Percentiles rank a stretch among this genome's conserved stretches.
Evolutionary conservation across 352 stramenopile genomes (phyloP).

Genomic region (Phytopythium oedochilum): DNA sequence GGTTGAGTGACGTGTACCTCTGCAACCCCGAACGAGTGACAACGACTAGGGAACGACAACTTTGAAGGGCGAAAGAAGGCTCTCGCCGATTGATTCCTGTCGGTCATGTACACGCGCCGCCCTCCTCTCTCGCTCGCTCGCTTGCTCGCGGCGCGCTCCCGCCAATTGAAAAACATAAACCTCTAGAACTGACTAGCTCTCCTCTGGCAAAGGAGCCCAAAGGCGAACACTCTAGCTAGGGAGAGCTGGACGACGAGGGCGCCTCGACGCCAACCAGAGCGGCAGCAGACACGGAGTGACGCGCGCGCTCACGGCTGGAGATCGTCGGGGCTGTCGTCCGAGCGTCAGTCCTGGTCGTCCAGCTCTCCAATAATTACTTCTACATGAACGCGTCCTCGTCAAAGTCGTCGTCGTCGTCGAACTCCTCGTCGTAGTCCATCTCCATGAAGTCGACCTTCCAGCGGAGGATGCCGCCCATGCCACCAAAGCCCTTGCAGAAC

Average conservation of each 20-base stretch:
- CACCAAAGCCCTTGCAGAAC: conserved; percentile 99
- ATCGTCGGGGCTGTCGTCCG: neutral
- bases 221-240: conserved; percentile 5
- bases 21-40: neutral
- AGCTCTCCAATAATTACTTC: conserved; percentile 58
- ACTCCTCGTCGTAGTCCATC: conserved; percentile 94
- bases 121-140: neutral
- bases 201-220: neutral
- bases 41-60: neutral
- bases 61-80: too few species aligned
- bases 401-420: conserved; percentile 88
- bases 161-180: conserved; percentile 5
- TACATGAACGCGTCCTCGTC: conserved; percentile 85
- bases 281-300: neutral
- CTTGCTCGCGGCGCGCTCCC: neutral
- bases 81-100: neutral
- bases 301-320: neutral
- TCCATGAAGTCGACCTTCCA: conserved; percentile 99
- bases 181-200: conserved; percentile 7
- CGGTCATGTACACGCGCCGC: neutral
- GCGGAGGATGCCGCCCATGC: conserved; percentile 97
- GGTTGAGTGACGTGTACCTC: neutral
- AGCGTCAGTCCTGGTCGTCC: conserved; percentile 3
- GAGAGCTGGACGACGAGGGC: conserved; percentile 3
- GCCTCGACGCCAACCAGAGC: neutral